phyloP scores from a whole-genome alignment of 176 grass and related monocot genomes.

The Areca catechu region DNA sequence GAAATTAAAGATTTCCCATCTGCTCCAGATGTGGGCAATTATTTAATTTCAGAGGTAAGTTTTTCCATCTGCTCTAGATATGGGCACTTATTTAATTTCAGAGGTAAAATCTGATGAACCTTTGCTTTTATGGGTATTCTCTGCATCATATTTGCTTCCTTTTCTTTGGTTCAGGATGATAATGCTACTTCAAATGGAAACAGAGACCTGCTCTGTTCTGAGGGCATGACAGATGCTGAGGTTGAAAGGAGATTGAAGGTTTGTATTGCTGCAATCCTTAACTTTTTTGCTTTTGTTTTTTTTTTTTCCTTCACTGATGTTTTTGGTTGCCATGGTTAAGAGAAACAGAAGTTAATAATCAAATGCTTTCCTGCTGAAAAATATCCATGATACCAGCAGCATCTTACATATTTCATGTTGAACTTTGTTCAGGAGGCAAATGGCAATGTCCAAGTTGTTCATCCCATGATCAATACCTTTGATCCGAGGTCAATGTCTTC shows the following conservation, averaged over 20 bases:
- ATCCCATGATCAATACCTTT: slow-evolving; percentile 39
- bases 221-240: slow-evolving; percentile 85
- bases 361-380: too few relatives aligned
- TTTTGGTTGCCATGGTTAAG: too few relatives aligned
- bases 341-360: too few relatives aligned
- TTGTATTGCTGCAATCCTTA: background rate
- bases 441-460: slow-evolving; percentile 33
- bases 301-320: too few relatives aligned
- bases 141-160: background rate
- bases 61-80: slow-evolving; percentile 66
- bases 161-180: slow-evolving; percentile 38
- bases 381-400: too few relatives aligned
- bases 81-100: slow-evolving; percentile 75
- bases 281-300: too few relatives aligned
- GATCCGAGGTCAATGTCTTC: slow-evolving; percentile 24
- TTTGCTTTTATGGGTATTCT: background rate
- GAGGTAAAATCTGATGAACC: slow-evolving; percentile 37
- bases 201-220: slow-evolving; percentile 41
- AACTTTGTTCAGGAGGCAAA: slow-evolving; percentile 52
- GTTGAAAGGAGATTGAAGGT: slow-evolving; percentile 86
- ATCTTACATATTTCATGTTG: slow-evolving; percentile 18
- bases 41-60: slow-evolving; percentile 79
- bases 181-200: slow-evolving; percentile 43
- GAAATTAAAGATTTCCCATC: slow-evolving; percentile 66
- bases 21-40: slow-evolving; percentile 86